Base-by-base conservation (phyloP, 352 stramenopile species). In the Globisporangium megalacanthum region DNA sequence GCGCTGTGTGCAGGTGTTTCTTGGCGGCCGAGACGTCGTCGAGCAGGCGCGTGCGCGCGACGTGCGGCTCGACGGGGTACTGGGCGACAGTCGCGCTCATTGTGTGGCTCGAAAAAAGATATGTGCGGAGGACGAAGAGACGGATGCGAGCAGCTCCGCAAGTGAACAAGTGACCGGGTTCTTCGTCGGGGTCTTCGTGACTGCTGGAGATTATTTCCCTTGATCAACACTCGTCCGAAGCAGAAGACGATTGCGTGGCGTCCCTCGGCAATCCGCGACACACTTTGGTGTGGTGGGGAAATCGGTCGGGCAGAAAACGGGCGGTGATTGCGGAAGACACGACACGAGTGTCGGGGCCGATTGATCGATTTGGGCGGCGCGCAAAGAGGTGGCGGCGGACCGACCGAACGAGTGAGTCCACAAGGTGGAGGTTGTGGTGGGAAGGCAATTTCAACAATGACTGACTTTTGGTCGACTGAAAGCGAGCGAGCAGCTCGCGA, bases 51-150 rank as follows among this genome's bases (percentile, higher is more conserved):
- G 72, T 68, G 47, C 75, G 73, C 41, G 79, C 49, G 29, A 70
- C 70, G 36, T 68, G 73, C 14, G 78, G 70, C 59, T 82, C 74
- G 3, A 93, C 61, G 10, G 81, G 83, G 67, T 91, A 91, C 62
- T 91, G 81, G 17, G 83, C 83, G 49, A 93, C 80, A 36, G 81
- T 92, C 14, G 83, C 83, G 61, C 81, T 93, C 83, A 93, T 93
- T 33, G 37, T 44, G 4, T 14, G 17, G 33, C 31, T 33, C 31
- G 5, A 13, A 45, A 20, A 13, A 8, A 19, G 36, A 42, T 14
- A 6, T 7, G 42, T 48, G n/a, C 42, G 42, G 3, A 47, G 41
- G 17, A 25, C 7, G 42, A 25, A 22, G 17, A 29, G 2, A 20
- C 14, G 39, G 3, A 44, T 14, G 11, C 11, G 39, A 46, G 15